Percentiles rank a stretch among this genome's conserved stretches.
These are phyloP conservation scores for Irpex lacteus DNA, from an alignment of 1,284 basidiomycete species.

Conservation along the genomic window DNA sequence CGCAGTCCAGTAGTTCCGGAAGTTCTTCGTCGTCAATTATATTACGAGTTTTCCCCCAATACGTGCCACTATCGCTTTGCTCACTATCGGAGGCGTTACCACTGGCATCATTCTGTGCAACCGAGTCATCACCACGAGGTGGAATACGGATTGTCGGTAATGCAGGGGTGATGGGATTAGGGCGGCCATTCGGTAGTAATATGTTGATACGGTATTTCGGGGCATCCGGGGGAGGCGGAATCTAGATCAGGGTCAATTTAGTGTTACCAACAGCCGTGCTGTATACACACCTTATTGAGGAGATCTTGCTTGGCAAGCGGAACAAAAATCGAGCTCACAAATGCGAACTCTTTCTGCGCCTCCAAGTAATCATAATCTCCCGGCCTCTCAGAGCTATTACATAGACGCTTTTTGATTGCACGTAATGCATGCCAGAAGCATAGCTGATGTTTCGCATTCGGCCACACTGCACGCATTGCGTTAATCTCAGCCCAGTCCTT, in stretches of 20 bases:
- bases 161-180: not conserved
- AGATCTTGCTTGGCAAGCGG: constrained; percentile 11
- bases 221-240: not conserved
- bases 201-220: not conserved
- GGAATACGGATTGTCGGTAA: not conserved
- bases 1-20: not conserved
- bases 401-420: constrained; percentile 15
- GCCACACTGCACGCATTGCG: constrained; percentile 14
- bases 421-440: constrained; percentile 19
- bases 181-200: constrained; percentile 5
- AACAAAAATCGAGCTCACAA: constrained; percentile 14
- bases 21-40: constrained; percentile 2
- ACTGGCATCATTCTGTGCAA: too few species aligned
- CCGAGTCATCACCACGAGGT: not conserved
- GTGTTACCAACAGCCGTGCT: not conserved
- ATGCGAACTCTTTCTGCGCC: constrained; percentile 12
- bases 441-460: constrained; percentile 16
- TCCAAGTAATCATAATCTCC: constrained; percentile 7
- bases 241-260: not conserved
- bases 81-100: not conserved
- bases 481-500: constrained; percentile 23
- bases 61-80: not conserved
- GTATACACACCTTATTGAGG: not conserved
- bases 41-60: not conserved
- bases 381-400: constrained; percentile 13